phyloP scores from a whole-genome alignment of 176 grass and related monocot species.

The Elymus sibiricus region DNA sequence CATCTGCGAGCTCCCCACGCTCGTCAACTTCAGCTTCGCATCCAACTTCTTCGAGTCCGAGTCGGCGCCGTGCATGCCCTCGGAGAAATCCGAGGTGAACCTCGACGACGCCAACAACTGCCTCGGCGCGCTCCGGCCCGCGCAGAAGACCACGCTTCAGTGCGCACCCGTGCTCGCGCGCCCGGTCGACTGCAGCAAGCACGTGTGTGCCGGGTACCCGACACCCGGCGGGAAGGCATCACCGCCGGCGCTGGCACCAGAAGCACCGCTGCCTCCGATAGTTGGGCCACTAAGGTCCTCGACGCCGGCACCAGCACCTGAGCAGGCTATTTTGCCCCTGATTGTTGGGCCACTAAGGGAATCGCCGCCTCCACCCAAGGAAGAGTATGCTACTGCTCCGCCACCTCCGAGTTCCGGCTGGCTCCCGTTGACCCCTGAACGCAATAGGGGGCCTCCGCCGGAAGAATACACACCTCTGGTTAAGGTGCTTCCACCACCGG shows the following conservation, averaged over 20 bases:
- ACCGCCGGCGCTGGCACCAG: background rate
- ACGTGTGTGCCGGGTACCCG: conserved; percentile 1
- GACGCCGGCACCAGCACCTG: background rate
- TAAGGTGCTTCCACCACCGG: background rate
- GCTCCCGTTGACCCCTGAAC: conserved; percentile 24
- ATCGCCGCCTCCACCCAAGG: background rate
- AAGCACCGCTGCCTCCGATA: background rate
- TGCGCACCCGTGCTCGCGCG: conserved; percentile 39
- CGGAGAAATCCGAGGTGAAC: background rate
- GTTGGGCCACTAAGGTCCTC: background rate
- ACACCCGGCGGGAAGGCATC: background rate
- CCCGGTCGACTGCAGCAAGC: conserved; percentile 49
- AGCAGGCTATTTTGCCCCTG: background rate
- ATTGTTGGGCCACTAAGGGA: background rate
- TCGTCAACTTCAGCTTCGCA: conserved; percentile 66
- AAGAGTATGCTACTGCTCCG: background rate
- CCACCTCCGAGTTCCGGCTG: background rate
- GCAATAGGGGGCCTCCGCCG: background rate
- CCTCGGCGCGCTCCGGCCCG: conserved; percentile 22
- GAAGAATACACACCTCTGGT: too few species aligned
- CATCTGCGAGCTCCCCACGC: conserved; percentile 42
- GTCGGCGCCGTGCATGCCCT: conserved; percentile 28
- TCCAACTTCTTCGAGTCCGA: conserved; percentile 64
- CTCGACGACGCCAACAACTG: conserved; percentile 46
- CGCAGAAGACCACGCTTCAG: conserved; percentile 47